Percentiles rank a stretch among this genome's conserved stretches.
Conservation (phyloP, 2,329 filamentous ascomycete species). For the Sporothrix luriei region DNA sequence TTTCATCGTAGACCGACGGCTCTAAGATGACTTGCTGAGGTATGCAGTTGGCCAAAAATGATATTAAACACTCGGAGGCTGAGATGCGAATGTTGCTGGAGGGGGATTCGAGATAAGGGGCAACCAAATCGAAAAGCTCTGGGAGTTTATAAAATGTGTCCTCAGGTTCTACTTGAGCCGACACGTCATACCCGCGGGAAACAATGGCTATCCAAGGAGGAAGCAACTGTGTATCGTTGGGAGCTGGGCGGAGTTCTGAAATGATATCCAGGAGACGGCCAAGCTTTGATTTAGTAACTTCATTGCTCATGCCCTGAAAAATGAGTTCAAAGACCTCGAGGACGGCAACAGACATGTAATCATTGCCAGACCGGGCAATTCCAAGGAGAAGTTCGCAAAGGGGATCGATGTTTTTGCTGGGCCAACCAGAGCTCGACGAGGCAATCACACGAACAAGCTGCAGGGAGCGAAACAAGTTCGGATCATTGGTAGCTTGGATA, state of each 20-base stretch:
- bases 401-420: slow-evolving; percentile 90
- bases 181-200: slow-evolving; percentile 91
- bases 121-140: slow-evolving; percentile 77
- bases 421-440: slow-evolving; percentile 87
- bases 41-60: slow-evolving; percentile 87
- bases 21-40: slow-evolving; percentile 81
- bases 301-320: slow-evolving; percentile 87
- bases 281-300: slow-evolving; percentile 85
- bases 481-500: slow-evolving; percentile 65
- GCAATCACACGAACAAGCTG: slow-evolving; percentile 92
- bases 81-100: slow-evolving; percentile 94
- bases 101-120: slow-evolving; percentile 79
- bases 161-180: slow-evolving; percentile 81
- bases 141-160: slow-evolving; percentile 92
- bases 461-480: slow-evolving; percentile 84
- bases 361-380: slow-evolving; percentile 87
- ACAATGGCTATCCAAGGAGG: slow-evolving; percentile 96
- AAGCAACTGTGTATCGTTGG: slow-evolving; percentile 91
- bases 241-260: slow-evolving; percentile 83
- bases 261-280: slow-evolving; percentile 89
- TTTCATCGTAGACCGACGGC: slow-evolving; percentile 90
- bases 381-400: slow-evolving; percentile 86
- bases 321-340: slow-evolving; percentile 98
- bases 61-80: slow-evolving; percentile 91
- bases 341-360: slow-evolving; percentile 93